A percentile compares a stretch with the other conserved stretches of the same genome.
These are phyloP conservation scores for Coccomyxa sp. DNA, from an alignment of 139 green algal species.

Conservation along the genomic window DNA sequence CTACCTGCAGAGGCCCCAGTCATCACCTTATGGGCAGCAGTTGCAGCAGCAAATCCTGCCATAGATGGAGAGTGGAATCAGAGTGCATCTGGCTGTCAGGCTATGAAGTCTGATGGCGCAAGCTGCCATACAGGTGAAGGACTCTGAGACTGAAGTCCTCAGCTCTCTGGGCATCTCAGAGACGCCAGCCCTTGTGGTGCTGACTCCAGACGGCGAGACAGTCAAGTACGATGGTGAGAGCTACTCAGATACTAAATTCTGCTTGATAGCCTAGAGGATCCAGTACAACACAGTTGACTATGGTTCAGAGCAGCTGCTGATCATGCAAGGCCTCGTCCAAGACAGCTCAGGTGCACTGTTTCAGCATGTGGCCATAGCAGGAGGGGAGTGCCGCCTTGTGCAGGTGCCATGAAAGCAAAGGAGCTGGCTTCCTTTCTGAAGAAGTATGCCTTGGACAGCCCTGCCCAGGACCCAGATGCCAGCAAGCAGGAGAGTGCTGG, in stretches of 20 bases:
- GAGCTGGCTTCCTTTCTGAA: constrained; percentile 20
- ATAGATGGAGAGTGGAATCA: background rate
- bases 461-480: background rate
- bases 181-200: constrained; percentile 21
- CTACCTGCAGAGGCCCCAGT: background rate
- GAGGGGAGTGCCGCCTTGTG: no score
- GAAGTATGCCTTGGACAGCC: background rate
- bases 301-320: background rate
- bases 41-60: background rate
- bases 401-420: constrained; percentile 19
- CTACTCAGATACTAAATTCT: background rate
- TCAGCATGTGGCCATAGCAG: no score
- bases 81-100: no score
- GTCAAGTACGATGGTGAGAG: constrained; percentile 19
- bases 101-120: no score
- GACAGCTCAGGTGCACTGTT: no score
- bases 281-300: background rate
- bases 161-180: background rate
- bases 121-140: constrained; percentile 11
- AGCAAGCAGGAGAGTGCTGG: background rate
- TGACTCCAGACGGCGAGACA: constrained; percentile 9
- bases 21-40: no score
- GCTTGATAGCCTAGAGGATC: background rate
- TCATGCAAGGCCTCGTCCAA: constrained; percentile 2
- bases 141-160: background rate